Base-by-base conservation (phyloP, 169 alveolate genomes). In the Babesia microti region DNA sequence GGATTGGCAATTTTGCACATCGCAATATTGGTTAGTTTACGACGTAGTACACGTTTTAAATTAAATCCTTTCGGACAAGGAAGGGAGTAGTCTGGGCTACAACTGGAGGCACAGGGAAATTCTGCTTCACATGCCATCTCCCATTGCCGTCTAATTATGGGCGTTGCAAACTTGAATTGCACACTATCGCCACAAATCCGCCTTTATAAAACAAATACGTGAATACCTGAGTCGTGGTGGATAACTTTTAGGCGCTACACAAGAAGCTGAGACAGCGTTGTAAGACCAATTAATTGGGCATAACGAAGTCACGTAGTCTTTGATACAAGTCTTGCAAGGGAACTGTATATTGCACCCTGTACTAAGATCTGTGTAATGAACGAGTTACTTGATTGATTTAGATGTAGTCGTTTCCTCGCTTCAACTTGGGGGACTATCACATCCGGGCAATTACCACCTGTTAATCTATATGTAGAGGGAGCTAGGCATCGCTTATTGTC, bases 151-250 rank as follows among this genome's bases (percentile, higher is more conserved):
- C 61, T 69, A 48, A 69, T 52, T 5, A 29, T 42, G 4, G 80
- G 74, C 15, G 78, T 47, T 9, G 72, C 39, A 47, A 58, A 52
- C 34, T 65, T 42, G 52, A 76, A 76, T 40, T 76, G 75, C 18
- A 69, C 71, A 0, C 45, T 59, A 1, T 21, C 47, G 15, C 80
- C 80, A 44, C 82, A 76, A n/a, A n/a, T n/a, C n/a, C n/a, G n/a
- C n/a, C n/a, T n/a, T n/a, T n/a, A n/a, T n/a, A n/a, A n/a, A n/a
- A n/a, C n/a, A n/a, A n/a, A n/a, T n/a, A n/a, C n/a, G 21, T 42
- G 74, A 59, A 22, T 58, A 41, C 11, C 53, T 54, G 12, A 68
- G 59, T 21, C 41, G 41, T 5, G 50, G 29, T 29, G 47, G 39
- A 41, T 58, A 63, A 17, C 53, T 46, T 11, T 47, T 53, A 4